Conservation (phyloP, 352 stramenopile genomes). For the Globisporangium sylvaticum region DNA sequence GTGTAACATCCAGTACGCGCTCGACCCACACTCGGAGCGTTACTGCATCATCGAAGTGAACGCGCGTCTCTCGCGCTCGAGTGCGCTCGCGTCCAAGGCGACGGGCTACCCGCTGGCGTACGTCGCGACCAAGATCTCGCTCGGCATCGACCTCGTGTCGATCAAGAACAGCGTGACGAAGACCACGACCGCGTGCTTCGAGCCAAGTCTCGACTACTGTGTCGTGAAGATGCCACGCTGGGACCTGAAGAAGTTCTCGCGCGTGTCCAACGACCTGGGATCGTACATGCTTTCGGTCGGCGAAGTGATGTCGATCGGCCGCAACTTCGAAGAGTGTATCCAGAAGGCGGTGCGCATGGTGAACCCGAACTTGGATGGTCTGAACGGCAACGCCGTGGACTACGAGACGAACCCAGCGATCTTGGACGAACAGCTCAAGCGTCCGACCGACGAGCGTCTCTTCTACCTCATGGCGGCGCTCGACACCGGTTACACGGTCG, state of each 20-base stretch:
- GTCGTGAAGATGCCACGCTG: slow-evolving; percentile 97
- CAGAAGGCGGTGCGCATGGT: slow-evolving; percentile 98
- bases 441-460: slow-evolving; percentile 75
- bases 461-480: slow-evolving; percentile 70
- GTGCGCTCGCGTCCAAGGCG: slow-evolving; percentile 96
- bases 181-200: slow-evolving; percentile 96
- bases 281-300: slow-evolving; percentile 97
- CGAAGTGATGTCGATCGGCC: slow-evolving; percentile 96
- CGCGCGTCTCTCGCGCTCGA: slow-evolving; percentile 95
- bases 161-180: slow-evolving; percentile 97
- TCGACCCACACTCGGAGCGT: slow-evolving; percentile 92
- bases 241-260: slow-evolving; percentile 96
- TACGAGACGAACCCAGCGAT: slow-evolving; percentile 77
- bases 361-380: slow-evolving; percentile 84
- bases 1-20: slow-evolving; percentile 98
- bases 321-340: slow-evolving; percentile 95
- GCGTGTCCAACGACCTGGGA: slow-evolving; percentile 93
- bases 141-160: slow-evolving; percentile 94
- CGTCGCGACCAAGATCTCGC: slow-evolving; percentile 96
- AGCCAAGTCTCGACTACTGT: slow-evolving; percentile 97
- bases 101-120: slow-evolving; percentile 98
- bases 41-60: slow-evolving; percentile 99
- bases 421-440: slow-evolving; percentile 62
- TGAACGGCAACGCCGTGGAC: slow-evolving; percentile 58
- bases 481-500: slow-evolving; percentile 55